phyloP scores from a whole-genome alignment of 2,329 filamentous ascomycete species.

The Sporothrix sp. region DNA sequence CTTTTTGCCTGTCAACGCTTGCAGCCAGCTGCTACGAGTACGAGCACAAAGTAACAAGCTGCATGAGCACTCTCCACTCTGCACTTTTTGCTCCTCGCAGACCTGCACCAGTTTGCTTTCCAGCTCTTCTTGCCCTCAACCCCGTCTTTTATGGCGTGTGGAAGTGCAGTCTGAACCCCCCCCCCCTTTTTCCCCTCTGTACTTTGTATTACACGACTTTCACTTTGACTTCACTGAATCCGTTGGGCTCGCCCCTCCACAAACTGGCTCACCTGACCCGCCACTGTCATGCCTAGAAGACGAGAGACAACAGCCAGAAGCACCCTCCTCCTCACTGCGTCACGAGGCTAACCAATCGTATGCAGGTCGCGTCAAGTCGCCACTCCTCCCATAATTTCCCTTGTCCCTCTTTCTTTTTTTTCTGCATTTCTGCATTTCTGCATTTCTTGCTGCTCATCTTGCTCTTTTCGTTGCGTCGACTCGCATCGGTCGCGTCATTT shows the following conservation, averaged over 20 bases:
- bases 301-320: neutral
- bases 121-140: neutral
- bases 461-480: neutral
- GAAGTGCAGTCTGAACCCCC: neutral
- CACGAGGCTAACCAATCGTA: constrained; percentile 20
- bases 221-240: constrained; percentile 13
- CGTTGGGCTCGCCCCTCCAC: neutral
- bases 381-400: constrained; percentile 14
- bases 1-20: too few relatives aligned
- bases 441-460: neutral
- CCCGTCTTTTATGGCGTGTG: neutral
- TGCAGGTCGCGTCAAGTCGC: constrained; percentile 18
- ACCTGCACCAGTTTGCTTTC: neutral
- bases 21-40: too few relatives aligned
- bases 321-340: constrained; percentile 11
- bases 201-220: neutral
- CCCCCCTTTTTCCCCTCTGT: neutral
- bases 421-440: neutral
- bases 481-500: neutral
- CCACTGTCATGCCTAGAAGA: neutral
- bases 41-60: too few relatives aligned
- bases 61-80: neutral
- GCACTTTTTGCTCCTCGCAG: neutral
- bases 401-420: constrained; percentile 1
- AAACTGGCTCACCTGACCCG: constrained; percentile 11